These are phyloP conservation scores for Bertia moriformis DNA, from an alignment of 2,329 filamentous ascomycete genomes.

Conservation along the genomic window DNA sequence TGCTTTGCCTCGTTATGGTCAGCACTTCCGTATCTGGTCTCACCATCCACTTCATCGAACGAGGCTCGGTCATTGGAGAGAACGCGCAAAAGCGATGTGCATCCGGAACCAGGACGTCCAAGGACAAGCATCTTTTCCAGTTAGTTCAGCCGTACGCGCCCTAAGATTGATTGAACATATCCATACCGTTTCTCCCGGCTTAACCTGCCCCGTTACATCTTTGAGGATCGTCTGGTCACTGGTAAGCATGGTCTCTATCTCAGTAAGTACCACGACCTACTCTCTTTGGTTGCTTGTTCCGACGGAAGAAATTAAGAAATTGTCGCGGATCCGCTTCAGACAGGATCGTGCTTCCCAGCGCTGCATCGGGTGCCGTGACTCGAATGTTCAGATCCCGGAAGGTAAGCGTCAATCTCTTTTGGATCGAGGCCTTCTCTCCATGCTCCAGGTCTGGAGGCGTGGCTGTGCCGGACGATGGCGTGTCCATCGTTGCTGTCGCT, in stretches of 20 bases:
- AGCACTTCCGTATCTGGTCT: slow-evolving; percentile 12
- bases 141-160: slow-evolving; percentile 9
- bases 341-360: slow-evolving; percentile 15
- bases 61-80: slow-evolving; percentile 13
- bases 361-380: slow-evolving; percentile 18
- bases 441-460: not conserved
- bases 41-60: slow-evolving; percentile 12
- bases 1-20: slow-evolving; percentile 8
- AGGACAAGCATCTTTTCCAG: slow-evolving; percentile 13
- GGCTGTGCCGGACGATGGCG: not conserved
- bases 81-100: slow-evolving; percentile 14
- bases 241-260: no score
- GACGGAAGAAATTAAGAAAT: slow-evolving; percentile 8
- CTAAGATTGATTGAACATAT: slow-evolving; percentile 6
- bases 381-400: slow-evolving; percentile 17
- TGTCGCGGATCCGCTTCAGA: slow-evolving; percentile 16
- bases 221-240: slow-evolving; percentile 19
- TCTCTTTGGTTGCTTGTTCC: slow-evolving; percentile 10
- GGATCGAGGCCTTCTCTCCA: slow-evolving; percentile 4
- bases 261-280: no score
- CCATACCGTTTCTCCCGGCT: slow-evolving; percentile 25
- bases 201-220: slow-evolving; percentile 20
- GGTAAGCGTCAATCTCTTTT: slow-evolving; percentile 17
- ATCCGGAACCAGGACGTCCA: slow-evolving; percentile 15
- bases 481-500: not conserved